Percentiles rank a stretch among this genome's conserved stretches.
These are phyloP conservation scores for Pichia sp. DNA, from an alignment of 1,139 yeast genomes.

Conservation along the genomic window DNA sequence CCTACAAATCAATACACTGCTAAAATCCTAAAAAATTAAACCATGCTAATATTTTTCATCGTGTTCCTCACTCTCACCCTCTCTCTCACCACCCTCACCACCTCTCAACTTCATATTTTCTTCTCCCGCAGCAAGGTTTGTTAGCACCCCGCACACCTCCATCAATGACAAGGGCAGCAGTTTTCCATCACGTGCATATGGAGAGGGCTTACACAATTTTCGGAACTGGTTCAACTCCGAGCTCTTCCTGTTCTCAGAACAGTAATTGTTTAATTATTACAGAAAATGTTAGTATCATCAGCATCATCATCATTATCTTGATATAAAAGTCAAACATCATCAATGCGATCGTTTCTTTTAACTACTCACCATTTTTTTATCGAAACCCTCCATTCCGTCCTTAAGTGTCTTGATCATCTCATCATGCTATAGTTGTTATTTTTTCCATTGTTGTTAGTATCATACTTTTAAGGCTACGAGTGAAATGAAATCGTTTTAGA, in stretches of 20 bases:
- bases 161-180: neutral
- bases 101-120: neutral
- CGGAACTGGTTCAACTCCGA: constrained; percentile 12
- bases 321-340: neutral
- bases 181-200: neutral
- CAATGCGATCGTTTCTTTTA: too few relatives aligned
- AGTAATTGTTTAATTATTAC: too few relatives aligned
- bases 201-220: neutral
- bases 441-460: constrained; percentile 6
- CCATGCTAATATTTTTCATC: constrained; percentile 2
- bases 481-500: neutral
- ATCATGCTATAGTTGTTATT: constrained; percentile 1
- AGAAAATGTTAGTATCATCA: neutral
- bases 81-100: neutral
- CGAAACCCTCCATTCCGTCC: constrained; percentile 11
- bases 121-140: neutral
- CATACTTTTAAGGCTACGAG: too few relatives aligned
- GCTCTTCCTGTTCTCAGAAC: neutral
- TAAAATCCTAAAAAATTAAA: neutral
- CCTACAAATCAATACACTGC: neutral
- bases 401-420: constrained; percentile 7
- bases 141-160: constrained; percentile 1
- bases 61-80: neutral
- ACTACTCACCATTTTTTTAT: constrained; percentile 5
- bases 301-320: neutral